Base-by-base conservation (phyloP, 1,284 basidiomycete genomes). In the Ustilago nuda region DNA sequence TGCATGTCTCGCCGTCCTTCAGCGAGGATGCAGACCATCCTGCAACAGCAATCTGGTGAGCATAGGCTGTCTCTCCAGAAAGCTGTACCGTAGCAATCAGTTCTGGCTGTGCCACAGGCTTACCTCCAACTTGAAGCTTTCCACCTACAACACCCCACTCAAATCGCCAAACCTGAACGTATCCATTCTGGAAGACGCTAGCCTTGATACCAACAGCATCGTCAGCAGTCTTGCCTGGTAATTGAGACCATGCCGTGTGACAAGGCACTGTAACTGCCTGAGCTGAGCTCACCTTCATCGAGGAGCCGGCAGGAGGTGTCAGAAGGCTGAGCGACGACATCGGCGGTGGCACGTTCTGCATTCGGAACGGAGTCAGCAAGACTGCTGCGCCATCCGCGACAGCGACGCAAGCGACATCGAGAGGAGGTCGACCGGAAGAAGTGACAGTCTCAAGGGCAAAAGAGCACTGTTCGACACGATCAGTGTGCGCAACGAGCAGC, bases 291-390 rank as follows among this genome's bases (percentile, higher is more conserved):
- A 62, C 41, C 12, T 45, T 51, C 56, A 61, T 43, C 4, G 37
- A 39, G 8, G 66, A 56, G 6, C 78, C 64, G 32, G 53, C 56
- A 23, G 36, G 76, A 46, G 32, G 90, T 82, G 23, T 87, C 45
- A 57, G 45, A 6, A 97, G 89, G 61, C 90, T 89, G 82, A 89
- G 89, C 0, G 94, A 92, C 0, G 92, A 92, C 95, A 98, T 97
- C 0, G 96, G 97, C 19, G 96, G 96, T 4, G 96, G 96, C 1
- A 96, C 90, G 83, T 96, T 98, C 87, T 97, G 94, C 4, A 91
- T 90, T 39, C 95, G 90, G 89, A 99, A 98, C 4, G 96, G 93
- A 0, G 96, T 99, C 50, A 98, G 87, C 4, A 95, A 89, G 54
- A 94, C 87, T n/a, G 88, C 88, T 2, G 90, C 92, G 74, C 95